Evolutionary conservation across 805 yeast species (phyloP), one percentile per base, ranked within the genome.

Genomic region (Wickerhamiella allomyrinae): DNA sequence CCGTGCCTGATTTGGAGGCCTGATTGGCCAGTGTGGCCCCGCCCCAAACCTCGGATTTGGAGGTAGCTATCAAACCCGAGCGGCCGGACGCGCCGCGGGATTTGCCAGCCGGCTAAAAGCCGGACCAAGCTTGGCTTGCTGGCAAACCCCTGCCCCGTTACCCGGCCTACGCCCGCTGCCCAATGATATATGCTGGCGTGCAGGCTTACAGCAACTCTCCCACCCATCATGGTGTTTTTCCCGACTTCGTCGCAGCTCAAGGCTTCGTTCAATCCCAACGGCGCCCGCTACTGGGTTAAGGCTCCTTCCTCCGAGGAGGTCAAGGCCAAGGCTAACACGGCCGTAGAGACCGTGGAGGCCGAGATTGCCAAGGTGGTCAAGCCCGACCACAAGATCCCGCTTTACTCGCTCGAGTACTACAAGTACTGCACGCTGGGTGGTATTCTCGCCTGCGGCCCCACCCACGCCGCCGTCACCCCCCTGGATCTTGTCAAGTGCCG

Each of bases 401-500:
- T 77, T 38, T 77, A 67, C 63, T 64, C 82, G 3, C 62, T 68
- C 19, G 76, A 79, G 57, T 81, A 77, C 65, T 81, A 69, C 63
- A 66, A 68, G 42, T 77, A 87, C 41, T 82, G 93, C 62, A 76
- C 86, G 3, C 39, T 77, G 31, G 93, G 87, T 37, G 93, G 89
- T 52, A 70, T 77, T 42, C 40, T 53, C 45, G 96, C 97, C 2
- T 89, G 97, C 69, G 96, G 96, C 13, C 95, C 97, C 25, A 89
- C 97, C 11, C 98, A 89, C 62, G 76, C 95, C 1, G 74, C 81
- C 3, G 93, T 91, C 20, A 83, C 95, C 6, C 97, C 97, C 3
- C 69, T 89, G 45, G 98, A 89, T 65, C 66, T 91, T 43, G 93
- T 91, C 58, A 89, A 89, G 65, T 82, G 94, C 66, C 78, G 97